Base-by-base conservation (phyloP, 2,329 filamentous ascomycete species). In the Epichloe aotearoae region DNA sequence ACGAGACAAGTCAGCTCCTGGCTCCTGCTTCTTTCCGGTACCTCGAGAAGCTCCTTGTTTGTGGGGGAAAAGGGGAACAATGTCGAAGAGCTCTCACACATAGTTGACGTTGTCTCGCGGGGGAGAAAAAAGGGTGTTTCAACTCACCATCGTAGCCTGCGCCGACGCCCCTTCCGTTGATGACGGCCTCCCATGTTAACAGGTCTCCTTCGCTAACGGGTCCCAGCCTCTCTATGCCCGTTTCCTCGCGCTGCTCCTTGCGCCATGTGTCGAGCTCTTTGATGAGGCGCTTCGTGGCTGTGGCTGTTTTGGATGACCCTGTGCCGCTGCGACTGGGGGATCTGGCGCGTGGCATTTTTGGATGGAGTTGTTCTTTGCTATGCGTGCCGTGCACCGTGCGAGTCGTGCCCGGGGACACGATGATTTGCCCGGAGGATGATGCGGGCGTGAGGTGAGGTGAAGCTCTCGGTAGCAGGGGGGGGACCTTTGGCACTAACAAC, bases 201-300 rank as follows among this genome's bases (percentile, higher is more conserved):
- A 83, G 63, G 59, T 79, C 72, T n/a, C 71, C 72, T 53, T 79
- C 77, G 55, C 62, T 63, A 38, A 72, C 68, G 20, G 79, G 76
- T 0, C 76, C 77, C 4, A 83, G 73, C 12, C 79, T 71, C 67
- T 82, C 77, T 56, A 83, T 77, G 43, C 77, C 77, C 56, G 63
- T 63, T 59, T 79, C 76, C 40, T 69, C 63, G 44, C 64, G 62
- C 54, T 69, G 63, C 60, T 80, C 77, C 54, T 63, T 65, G 55
- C 69, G 68, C 75, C 73, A 80, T 37, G 65, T 68, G 34, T 74
- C 72, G 49, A 83, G 68, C 63, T 83, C 80, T 59, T 75, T 76
- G 54, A 81, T 63, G 53, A 83, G 71, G 23, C 80, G 74, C 60
- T 75, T 76, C 34, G 74, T 69, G 20, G 79, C 77, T 56, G 74